Percentiles rank a stretch among this genome's conserved stretches.
These are phyloP conservation scores for Ogataea neopini DNA, from an alignment of 805 yeast genomes.

Conservation along the genomic window DNA sequence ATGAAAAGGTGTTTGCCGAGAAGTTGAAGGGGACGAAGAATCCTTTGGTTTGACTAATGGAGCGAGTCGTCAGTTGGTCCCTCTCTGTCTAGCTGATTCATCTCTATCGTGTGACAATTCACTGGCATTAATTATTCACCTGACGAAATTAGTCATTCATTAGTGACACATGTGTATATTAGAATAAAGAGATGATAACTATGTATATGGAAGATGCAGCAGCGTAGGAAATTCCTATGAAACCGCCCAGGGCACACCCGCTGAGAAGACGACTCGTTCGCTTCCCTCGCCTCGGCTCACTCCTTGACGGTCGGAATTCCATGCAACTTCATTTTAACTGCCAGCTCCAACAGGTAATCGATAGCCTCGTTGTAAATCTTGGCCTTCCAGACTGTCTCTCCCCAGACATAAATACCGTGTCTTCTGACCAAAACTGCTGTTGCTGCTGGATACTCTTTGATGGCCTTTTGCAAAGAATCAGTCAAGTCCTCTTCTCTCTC, in stretches of 20 bases:
- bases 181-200: neutral
- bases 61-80: no score
- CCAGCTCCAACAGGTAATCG: conserved; percentile 83
- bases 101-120: no score
- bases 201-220: neutral
- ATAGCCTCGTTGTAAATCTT: conserved; percentile 91
- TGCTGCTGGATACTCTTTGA: conserved; percentile 69
- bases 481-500: conserved; percentile 86
- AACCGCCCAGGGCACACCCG: no score
- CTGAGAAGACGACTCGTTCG: no score
- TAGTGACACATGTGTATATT: conserved; percentile 17
- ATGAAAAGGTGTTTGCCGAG: conserved; percentile 33
- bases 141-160: no score
- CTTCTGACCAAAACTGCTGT: conserved; percentile 88
- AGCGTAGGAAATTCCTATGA: no score
- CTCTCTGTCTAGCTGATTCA: no score
- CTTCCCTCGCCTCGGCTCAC: neutral
- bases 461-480: conserved; percentile 61
- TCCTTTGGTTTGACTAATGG: conserved; percentile 25
- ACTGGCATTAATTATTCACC: no score
- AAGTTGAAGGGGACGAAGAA: conserved; percentile 34
- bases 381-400: conserved; percentile 88
- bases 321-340: conserved; percentile 73
- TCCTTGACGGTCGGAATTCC: conserved; percentile 55
- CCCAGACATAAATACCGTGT: conserved; percentile 98